Evolutionary conservation across 2,329 filamentous ascomycete species (phyloP), one percentile per base, ranked within the genome.

Genomic region (Dendryphion nanum): DNA sequence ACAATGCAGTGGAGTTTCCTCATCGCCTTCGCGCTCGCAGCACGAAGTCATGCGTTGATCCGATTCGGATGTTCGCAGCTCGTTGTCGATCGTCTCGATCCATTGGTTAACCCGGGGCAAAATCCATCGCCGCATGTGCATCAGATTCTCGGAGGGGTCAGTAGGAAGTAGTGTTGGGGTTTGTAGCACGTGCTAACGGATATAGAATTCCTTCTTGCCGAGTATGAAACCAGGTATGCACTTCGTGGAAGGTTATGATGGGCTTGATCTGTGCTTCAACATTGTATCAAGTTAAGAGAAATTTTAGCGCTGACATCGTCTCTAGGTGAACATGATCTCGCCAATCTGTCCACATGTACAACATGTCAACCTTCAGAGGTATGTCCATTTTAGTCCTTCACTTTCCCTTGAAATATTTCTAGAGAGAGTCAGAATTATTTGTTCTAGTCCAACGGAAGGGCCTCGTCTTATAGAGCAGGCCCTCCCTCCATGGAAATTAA

Each of bases 1-100:
- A 44, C 30, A 13, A 57, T 56, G 54, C 29, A 44, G 30, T 50
- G 38, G 44, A 44, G 16, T 13, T 42, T 35, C 4, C 26, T 57
- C 10, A 21, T 34, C 17, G 35, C 35, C 7, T 32, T 55, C 21
- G 48, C 46, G 38, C 47, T 58, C 10, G 18, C 43, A 21, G 41
- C 45, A 33, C 48, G 45, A 32, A 52, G 41, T 15, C 29, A 48
- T 33, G 55, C 53, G 14, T 39, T 58, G 2, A 56, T 59, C 33
- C 50, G 55, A 13, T 57, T 59, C 32, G 47, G 47, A 33, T 59
- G 55, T 41, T 51, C 48, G 7, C 55, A 58, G 36, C 50, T 58
- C 5, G 51, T 55, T 14, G 41, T 49, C n/a, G 48, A 58, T 33
- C 49, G 55, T 19, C 41, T 58, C n/a, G 55, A 58, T 33, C 55